Conservation (phyloP, 768 basidiomycete genomes). For the Ramaria sp. region DNA sequence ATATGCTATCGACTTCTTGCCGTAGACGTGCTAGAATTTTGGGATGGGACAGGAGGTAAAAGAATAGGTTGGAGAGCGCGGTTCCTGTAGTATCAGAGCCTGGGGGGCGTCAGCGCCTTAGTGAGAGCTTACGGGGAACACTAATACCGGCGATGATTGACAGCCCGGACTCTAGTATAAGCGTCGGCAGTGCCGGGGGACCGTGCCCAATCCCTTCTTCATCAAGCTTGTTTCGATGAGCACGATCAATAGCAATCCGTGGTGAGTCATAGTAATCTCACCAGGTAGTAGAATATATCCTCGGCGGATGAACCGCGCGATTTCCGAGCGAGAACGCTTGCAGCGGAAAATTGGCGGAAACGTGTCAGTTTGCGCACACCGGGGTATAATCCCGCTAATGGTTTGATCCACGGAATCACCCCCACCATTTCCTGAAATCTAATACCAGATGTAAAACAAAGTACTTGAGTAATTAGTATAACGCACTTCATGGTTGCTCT, state of each 20-base stretch:
- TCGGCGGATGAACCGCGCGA: no score
- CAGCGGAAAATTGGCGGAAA: no score
- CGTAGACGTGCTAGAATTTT: slow-evolving; percentile 25
- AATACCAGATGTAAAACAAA: no score
- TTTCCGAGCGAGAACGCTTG: no score
- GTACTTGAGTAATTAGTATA: no score
- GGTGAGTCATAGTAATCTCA: no score
- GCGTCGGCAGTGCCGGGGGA: slow-evolving; percentile 19
- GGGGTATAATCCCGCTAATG: no score
- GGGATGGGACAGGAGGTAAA: slow-evolving; percentile 29
- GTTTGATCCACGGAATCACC: no score
- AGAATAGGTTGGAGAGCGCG: slow-evolving; percentile 29
- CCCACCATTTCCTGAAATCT: no score
- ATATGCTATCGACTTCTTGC: slow-evolving; percentile 30
- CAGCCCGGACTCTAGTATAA: slow-evolving; percentile 29
- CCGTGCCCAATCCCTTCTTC: slow-evolving; percentile 23
- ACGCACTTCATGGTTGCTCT: no score
- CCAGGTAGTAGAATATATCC: no score
- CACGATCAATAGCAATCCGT: background rate
- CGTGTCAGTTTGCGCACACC: no score
- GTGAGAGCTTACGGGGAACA: background rate
- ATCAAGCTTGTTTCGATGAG: slow-evolving; percentile 19
- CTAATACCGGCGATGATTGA: slow-evolving; percentile 27
- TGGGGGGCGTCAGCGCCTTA: background rate
- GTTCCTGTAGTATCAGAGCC: slow-evolving; percentile 38